phyloP scores from a whole-genome alignment of 31 red algal species.

The Porphyra umbilicalis region DNA sequence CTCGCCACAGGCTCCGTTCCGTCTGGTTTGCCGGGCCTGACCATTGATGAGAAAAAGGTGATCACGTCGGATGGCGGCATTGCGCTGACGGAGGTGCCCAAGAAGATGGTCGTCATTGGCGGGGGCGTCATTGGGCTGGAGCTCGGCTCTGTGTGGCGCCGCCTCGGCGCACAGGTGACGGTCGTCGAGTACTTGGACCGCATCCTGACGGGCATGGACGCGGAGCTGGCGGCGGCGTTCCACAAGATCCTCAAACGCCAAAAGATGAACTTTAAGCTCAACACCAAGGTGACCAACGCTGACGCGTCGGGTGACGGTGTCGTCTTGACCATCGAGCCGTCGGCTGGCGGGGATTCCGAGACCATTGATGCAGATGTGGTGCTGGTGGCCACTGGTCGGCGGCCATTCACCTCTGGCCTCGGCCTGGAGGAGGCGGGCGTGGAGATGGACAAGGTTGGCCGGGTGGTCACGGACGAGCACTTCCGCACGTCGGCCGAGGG shows the following conservation, averaged over 20 bases:
- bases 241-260: constrained; percentile 91
- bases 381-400: constrained; percentile 92
- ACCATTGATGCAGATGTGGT: constrained; percentile 88
- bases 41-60: constrained; percentile 81
- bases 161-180: constrained; percentile 82
- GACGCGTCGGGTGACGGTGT: constrained; percentile 42
- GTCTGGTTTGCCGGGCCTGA: constrained; percentile 53
- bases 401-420: constrained; percentile 73
- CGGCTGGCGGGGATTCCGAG: constrained; percentile 66
- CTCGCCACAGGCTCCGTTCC: constrained; percentile 87
- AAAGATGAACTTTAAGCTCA: constrained; percentile 90
- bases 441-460: constrained; percentile 67
- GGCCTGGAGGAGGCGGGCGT: constrained; percentile 91
- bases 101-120: constrained; percentile 96
- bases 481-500: constrained; percentile 73
- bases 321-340: constrained; percentile 55
- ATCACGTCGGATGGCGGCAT: constrained; percentile 83
- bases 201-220: constrained; percentile 79
- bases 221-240: constrained; percentile 70
- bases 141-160: constrained; percentile 93
- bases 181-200: constrained; percentile 94
- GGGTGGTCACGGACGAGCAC: constrained; percentile 64
- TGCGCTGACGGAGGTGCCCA: constrained; percentile 64
- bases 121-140: constrained; percentile 97
- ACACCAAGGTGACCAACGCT: constrained; percentile 66